phyloP scores from a whole-genome alignment of 129 eudicot species.

The Solidago caesia region DNA sequence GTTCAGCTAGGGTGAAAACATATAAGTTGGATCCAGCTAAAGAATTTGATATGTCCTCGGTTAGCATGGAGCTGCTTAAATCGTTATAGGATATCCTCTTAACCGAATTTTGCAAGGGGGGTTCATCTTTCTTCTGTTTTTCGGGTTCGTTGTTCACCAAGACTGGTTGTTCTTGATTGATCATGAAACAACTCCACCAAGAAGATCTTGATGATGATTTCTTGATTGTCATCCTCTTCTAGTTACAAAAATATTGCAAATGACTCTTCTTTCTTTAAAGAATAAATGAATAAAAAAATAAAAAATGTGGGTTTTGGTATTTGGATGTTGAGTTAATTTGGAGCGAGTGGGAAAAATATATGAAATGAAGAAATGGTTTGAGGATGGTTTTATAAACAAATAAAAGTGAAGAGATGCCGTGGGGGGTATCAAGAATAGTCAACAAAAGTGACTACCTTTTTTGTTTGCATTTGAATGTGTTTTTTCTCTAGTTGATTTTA shows the following conservation, averaged over 20 bases:
- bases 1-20: constrained; percentile 57
- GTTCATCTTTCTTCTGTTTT: constrained; percentile 23
- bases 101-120: constrained; percentile 32
- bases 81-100: constrained; percentile 49
- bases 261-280: not conserved
- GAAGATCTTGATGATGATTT: constrained; percentile 45
- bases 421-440: constrained; percentile 26
- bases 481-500: not conserved
- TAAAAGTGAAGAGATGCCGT: not conserved
- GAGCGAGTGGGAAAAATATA: constrained; percentile 8
- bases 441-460: constrained; percentile 21
- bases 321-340: constrained; percentile 24
- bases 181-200: constrained; percentile 42
- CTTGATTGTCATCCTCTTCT: constrained; percentile 46
- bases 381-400: constrained; percentile 30
- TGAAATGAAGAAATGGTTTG: constrained; percentile 28
- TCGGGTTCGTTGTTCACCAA: not conserved
- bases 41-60: constrained; percentile 69
- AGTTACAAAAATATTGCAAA: not conserved
- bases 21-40: constrained; percentile 73
- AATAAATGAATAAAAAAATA: constrained; percentile 9
- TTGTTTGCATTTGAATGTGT: constrained; percentile 13
- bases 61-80: constrained; percentile 42
- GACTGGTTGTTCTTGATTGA: constrained; percentile 19
- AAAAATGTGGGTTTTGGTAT: constrained; percentile 17